phyloP scores from a whole-genome alignment of 2,329 filamentous ascomycete genomes.

The Aspergillus sp. region DNA sequence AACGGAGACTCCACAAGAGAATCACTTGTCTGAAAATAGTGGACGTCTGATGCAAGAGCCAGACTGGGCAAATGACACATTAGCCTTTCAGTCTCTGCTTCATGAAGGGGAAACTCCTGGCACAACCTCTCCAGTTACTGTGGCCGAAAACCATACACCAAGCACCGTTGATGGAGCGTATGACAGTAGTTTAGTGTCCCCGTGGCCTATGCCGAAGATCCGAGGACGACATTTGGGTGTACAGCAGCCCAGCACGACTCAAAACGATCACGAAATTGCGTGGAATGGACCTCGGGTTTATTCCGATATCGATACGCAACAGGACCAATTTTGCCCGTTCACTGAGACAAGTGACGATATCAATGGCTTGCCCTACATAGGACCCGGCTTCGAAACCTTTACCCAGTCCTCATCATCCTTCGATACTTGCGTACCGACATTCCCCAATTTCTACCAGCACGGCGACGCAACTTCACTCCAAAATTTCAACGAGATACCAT shows the following conservation, averaged over 20 bases:
- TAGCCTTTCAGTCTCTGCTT: background rate
- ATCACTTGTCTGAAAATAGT: background rate
- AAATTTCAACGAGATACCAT: background rate
- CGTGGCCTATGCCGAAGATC: conserved; percentile 9
- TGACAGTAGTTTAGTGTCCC: background rate
- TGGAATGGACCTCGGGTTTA: conserved; percentile 4
- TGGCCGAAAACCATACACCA: conserved; percentile 3
- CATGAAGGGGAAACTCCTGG: conserved; percentile 1
- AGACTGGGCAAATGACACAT: conserved; percentile 7
- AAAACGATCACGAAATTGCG: background rate
- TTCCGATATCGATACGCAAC: background rate
- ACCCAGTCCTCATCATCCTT: conserved; percentile 3
- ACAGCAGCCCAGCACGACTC: background rate
- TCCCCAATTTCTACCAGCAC: background rate
- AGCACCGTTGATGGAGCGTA: background rate
- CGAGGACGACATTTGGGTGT: conserved; percentile 2
- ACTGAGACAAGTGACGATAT: background rate
- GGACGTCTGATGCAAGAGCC: background rate
- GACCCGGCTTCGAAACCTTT: background rate
- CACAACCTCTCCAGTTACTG: conserved; percentile 1
- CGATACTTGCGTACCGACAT: background rate
- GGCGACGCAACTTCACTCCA: background rate
- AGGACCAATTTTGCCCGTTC: conserved; percentile 3
- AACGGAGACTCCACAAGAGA: background rate
- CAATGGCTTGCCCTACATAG: conserved; percentile 5